Conservation (phyloP, 2,329 filamentous ascomycete species). For the Sarocladium oryzae region DNA sequence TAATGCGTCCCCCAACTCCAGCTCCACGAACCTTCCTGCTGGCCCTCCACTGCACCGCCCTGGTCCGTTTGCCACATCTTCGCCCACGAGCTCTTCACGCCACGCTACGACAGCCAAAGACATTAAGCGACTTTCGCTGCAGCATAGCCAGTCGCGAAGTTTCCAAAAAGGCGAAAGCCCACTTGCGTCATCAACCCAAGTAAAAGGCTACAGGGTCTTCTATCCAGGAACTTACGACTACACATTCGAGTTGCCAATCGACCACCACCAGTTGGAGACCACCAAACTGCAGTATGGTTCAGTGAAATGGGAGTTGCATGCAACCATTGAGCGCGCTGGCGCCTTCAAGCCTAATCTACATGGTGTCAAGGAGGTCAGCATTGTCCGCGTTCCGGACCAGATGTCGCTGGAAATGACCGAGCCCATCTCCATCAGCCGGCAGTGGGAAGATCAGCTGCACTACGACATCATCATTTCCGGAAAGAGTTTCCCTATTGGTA, state of each 20-base stretch:
- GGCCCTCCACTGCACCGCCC: constrained; percentile 11
- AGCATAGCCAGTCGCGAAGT: constrained; percentile 76
- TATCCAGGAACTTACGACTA: constrained; percentile 63
- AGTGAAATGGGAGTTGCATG: constrained; percentile 83
- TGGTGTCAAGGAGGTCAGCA: constrained; percentile 71
- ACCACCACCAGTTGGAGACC: constrained; percentile 82
- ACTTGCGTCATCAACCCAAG: constrained; percentile 50
- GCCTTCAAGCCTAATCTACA: constrained; percentile 85
- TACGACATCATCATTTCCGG: constrained; percentile 96
- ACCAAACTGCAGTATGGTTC: constrained; percentile 81
- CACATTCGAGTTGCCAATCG: constrained; percentile 80
- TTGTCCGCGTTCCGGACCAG: constrained; percentile 82
- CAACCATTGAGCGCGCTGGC: constrained; percentile 76
- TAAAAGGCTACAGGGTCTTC: constrained; percentile 80
- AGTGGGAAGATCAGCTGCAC: constrained; percentile 91
- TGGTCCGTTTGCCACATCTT: constrained; percentile 3
- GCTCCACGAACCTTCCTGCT: constrained; percentile 24
- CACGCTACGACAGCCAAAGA: constrained; percentile 37
- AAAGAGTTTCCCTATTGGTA: constrained; percentile 86
- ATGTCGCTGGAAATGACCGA: constrained; percentile 85
- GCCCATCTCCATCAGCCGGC: constrained; percentile 86
- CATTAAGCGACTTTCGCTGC: constrained; percentile 65
- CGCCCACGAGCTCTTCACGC: constrained; percentile 17
- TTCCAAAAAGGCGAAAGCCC: constrained; percentile 73
- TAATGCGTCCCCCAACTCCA: constrained; percentile 27